Evolutionary conservation across 2,329 filamentous ascomycete genomes (phyloP).

Genomic region (Ophiognomonia clavigignenti-juglandacearum): DNA sequence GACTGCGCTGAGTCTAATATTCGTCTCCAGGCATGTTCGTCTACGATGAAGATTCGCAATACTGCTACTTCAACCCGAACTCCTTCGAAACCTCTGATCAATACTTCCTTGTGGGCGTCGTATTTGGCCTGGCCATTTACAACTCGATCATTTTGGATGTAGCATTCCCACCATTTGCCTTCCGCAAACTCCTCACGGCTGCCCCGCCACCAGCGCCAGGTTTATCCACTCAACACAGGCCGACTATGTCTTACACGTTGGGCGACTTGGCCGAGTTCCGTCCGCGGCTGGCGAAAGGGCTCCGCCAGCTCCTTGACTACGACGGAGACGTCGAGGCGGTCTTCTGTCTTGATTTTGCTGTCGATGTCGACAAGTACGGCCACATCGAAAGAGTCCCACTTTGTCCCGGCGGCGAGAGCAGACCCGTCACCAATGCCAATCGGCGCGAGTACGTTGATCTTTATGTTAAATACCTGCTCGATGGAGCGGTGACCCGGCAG

Average conservation of each 20-base stretch:
- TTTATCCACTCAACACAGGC: slow-evolving; percentile 50
- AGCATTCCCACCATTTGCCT: slow-evolving; percentile 81
- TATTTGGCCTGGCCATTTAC: slow-evolving; percentile 87
- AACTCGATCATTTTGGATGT: slow-evolving; percentile 92
- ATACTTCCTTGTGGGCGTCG: slow-evolving; percentile 83
- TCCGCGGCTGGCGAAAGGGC: slow-evolving; percentile 68
- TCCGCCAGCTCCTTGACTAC: slow-evolving; percentile 73
- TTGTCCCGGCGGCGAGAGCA: slow-evolving; percentile 66
- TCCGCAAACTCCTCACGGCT: slow-evolving; percentile 77
- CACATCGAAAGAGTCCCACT: slow-evolving; percentile 62
- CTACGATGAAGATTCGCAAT: slow-evolving; percentile 85
- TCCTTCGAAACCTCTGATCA: slow-evolving; percentile 89
- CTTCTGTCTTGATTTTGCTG: slow-evolving; percentile 78
- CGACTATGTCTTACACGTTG: slow-evolving; percentile 67
- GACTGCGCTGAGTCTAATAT: background rate
- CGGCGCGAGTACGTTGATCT: slow-evolving; percentile 81
- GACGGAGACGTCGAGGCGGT: slow-evolving; percentile 77
- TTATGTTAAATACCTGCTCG: slow-evolving; percentile 76
- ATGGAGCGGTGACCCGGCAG: slow-evolving; percentile 71
- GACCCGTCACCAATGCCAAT: slow-evolving; percentile 78
- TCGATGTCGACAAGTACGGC: slow-evolving; percentile 74
- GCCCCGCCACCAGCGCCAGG: slow-evolving; percentile 58
- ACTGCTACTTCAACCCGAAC: slow-evolving; percentile 89
- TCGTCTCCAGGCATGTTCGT: slow-evolving; percentile 68
- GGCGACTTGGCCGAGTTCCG: slow-evolving; percentile 80